Conservation (phyloP, 352 stramenopile genomes). For the Phytophthora boehmeriae region DNA sequence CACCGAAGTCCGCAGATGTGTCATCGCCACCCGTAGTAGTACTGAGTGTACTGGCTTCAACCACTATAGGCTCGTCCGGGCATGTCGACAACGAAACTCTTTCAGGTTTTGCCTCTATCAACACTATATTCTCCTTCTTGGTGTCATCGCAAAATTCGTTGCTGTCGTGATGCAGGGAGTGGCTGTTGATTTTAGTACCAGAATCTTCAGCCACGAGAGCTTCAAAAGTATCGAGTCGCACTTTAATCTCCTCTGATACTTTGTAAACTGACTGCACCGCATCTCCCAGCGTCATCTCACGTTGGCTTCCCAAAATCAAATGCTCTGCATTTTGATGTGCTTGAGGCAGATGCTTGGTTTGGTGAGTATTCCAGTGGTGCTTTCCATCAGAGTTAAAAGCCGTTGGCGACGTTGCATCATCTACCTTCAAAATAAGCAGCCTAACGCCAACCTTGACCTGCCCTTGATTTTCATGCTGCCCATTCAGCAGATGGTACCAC, state of each 20-base stretch:
- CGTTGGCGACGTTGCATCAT: neutral
- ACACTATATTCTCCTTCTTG: too few species aligned
- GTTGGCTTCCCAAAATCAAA: neutral
- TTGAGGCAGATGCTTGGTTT: neutral
- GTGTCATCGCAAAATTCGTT: neutral
- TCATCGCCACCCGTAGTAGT: neutral
- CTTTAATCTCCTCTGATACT: neutral
- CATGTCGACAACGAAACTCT: too few species aligned
- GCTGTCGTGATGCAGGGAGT: neutral
- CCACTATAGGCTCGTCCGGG: neutral
- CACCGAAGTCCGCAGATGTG: neutral
- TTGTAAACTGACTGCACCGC: neutral
- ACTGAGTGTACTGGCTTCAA: neutral
- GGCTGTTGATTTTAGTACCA: neutral
- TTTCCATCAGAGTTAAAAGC: neutral
- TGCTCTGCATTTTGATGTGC: neutral
- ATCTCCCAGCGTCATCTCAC: neutral
- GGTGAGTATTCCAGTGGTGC: neutral
- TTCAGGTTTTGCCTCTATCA: too few species aligned
- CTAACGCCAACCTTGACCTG: conserved; percentile 34
- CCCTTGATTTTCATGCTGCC: conserved; percentile 21
- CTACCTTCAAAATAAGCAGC: conserved; percentile 6
- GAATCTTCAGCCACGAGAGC: neutral
- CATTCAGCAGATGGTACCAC: conserved; percentile 41
- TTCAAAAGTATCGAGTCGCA: neutral